Percentiles rank a stretch among this genome's conserved stretches.
phyloP scores from a whole-genome alignment of 495 filamentous ascomycete genomes.

The Parathielavia hyrcaniae region DNA sequence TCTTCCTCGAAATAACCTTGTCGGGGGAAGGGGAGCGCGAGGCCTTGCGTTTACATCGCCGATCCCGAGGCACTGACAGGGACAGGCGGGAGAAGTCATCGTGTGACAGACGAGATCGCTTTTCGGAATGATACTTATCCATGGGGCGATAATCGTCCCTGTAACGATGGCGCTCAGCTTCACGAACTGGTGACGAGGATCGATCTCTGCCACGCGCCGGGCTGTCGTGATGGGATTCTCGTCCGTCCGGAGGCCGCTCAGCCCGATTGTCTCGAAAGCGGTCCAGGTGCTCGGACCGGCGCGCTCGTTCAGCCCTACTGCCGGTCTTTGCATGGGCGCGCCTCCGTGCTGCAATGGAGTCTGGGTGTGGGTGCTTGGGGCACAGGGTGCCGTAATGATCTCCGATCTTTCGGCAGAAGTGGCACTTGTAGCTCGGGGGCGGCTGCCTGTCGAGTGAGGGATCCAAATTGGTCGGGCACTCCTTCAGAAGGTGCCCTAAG shows the following conservation, averaged over 20 bases:
- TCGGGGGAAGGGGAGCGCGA: background rate
- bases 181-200: background rate
- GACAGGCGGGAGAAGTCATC: background rate
- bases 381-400: conserved; percentile 29
- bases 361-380: conserved; percentile 26
- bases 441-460: conserved; percentile 32
- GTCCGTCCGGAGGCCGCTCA: background rate
- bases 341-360: conserved; percentile 27
- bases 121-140: background rate
- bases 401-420: conserved; percentile 28
- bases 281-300: too few relatives aligned
- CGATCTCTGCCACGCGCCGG: background rate
- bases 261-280: background rate
- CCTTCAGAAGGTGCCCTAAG: conserved; percentile 37
- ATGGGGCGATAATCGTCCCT: background rate
- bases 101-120: too few relatives aligned
- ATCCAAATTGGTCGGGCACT: conserved; percentile 41
- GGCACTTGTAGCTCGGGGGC: conserved; percentile 30
- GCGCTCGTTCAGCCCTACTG: background rate
- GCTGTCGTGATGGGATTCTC: background rate
- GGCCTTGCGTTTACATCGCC: background rate
- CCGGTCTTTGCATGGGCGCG: background rate
- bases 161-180: background rate
- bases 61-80: background rate
- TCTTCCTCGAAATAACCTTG: background rate